phyloP scores from a whole-genome alignment of 495 filamentous ascomycete species.

The Xylaria intraflava region DNA sequence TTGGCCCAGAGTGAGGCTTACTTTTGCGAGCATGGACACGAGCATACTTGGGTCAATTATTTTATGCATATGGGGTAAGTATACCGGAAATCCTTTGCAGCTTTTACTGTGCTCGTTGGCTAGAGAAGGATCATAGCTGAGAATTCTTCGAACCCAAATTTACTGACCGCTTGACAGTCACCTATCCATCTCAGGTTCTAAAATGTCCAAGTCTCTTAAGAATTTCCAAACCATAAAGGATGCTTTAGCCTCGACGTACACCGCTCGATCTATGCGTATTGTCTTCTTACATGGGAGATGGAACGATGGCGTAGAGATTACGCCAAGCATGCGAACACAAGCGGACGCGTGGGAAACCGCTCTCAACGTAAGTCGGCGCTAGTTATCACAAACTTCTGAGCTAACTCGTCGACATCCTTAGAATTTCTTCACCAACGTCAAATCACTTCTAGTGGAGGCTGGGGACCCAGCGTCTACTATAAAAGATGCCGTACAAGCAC shows the following conservation, averaged over 20 bases:
- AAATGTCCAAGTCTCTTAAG: constrained; percentile 94
- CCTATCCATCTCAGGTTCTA: constrained; percentile 78
- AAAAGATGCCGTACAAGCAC: constrained; percentile 39
- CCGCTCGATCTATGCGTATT: constrained; percentile 71
- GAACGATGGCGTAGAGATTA: constrained; percentile 89
- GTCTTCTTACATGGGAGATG: constrained; percentile 83
- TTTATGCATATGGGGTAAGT: constrained; percentile 77
- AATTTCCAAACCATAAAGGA: constrained; percentile 96
- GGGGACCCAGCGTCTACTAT: constrained; percentile 17
- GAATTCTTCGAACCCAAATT: neutral
- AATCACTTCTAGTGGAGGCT: constrained; percentile 48
- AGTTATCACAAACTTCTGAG: constrained; percentile 2
- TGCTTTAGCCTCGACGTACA: constrained; percentile 69
- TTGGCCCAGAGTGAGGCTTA: constrained; percentile 92
- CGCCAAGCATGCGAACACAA: constrained; percentile 66
- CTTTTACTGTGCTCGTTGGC: neutral
- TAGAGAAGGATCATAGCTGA: neutral
- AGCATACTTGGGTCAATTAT: constrained; percentile 87
- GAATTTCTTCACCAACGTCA: constrained; percentile 86
- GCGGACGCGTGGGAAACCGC: constrained; percentile 74
- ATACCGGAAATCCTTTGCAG: neutral
- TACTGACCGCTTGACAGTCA: constrained; percentile 45
- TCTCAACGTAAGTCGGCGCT: constrained; percentile 48
- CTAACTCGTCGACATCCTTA: constrained; percentile 14
- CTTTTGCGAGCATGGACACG: constrained; percentile 48